Evolutionary conservation across 768 basidiomycete species (phyloP).

Genomic region (Leccinum rimulosum): DNA sequence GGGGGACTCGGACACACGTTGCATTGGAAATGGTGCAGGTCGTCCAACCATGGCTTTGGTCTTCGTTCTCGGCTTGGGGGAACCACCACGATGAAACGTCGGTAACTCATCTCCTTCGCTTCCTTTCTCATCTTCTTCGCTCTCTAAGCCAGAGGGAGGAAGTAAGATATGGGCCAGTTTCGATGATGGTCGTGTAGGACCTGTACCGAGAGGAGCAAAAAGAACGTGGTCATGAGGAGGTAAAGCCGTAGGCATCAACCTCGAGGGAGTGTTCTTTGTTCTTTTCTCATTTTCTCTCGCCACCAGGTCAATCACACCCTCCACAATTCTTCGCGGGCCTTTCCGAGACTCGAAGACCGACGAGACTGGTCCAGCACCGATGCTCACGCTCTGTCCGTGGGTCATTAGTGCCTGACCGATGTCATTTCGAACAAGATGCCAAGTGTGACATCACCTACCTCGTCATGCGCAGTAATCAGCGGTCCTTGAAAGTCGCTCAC

Average conservation of each 20-base stretch:
- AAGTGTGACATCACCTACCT: conserved; percentile 1
- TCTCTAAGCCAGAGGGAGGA: conserved; percentile 4
- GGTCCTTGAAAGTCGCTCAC: conserved; percentile 12
- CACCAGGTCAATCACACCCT: conserved; percentile 6
- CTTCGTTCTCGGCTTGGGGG: conserved; percentile 1
- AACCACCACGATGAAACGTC: conserved; percentile 18
- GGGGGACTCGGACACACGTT: conserved; percentile 1
- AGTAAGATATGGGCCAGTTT: conserved; percentile 16
- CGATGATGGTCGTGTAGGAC: conserved; percentile 6
- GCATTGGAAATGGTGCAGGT: conserved; percentile 29
- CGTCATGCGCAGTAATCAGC: neutral
- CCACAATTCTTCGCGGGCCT: neutral
- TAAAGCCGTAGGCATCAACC: neutral
- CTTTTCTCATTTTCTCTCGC: conserved; percentile 1
- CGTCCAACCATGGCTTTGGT: neutral
- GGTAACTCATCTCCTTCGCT: conserved; percentile 17
- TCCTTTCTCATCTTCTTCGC: conserved; percentile 11
- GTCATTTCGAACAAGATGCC: neutral
- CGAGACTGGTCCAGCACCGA: neutral
- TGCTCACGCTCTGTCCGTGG: conserved; percentile 5
- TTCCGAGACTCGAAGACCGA: neutral
- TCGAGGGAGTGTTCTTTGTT: conserved; percentile 3
- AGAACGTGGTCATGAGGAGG: neutral
- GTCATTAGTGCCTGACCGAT: neutral
- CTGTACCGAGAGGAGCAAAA: conserved; percentile 1